Evolutionary conservation across 2,329 filamentous ascomycete species (phyloP).

Genomic region (Ophiocordyceps sinensis): DNA sequence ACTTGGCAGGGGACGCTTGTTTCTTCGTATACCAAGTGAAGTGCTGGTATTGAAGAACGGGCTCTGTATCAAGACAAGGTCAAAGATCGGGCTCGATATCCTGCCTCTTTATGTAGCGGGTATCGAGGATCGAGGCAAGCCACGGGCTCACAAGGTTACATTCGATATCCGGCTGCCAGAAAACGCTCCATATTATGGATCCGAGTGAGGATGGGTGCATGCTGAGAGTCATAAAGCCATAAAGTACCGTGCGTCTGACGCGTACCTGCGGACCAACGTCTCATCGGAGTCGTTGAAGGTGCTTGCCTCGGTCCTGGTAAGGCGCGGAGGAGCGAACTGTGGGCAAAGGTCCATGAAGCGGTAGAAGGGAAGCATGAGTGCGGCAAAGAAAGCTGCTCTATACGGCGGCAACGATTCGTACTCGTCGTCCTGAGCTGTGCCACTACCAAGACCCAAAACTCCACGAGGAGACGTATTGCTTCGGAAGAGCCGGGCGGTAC

Average conservation of each 20-base stretch:
- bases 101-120: background rate
- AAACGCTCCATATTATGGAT: background rate
- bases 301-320: background rate
- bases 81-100: background rate
- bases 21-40: background rate
- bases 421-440: no score
- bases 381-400: background rate
- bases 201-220: background rate
- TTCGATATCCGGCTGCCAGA: conserved; percentile 9
- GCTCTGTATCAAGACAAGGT: background rate
- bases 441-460: no score
- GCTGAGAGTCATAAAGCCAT: background rate
- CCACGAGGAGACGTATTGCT: no score
- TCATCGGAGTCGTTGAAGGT: background rate
- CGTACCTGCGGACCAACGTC: background rate
- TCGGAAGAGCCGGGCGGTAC: no score
- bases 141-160: conserved; percentile 11
- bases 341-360: background rate
- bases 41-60: background rate
- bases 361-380: background rate
- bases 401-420: background rate
- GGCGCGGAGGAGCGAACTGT: background rate
- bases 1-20: background rate
- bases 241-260: background rate
- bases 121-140: conserved; percentile 5